Evolutionary conservation across 345 rosid species (phyloP).

Genomic region (Eutrema japonicum): DNA sequence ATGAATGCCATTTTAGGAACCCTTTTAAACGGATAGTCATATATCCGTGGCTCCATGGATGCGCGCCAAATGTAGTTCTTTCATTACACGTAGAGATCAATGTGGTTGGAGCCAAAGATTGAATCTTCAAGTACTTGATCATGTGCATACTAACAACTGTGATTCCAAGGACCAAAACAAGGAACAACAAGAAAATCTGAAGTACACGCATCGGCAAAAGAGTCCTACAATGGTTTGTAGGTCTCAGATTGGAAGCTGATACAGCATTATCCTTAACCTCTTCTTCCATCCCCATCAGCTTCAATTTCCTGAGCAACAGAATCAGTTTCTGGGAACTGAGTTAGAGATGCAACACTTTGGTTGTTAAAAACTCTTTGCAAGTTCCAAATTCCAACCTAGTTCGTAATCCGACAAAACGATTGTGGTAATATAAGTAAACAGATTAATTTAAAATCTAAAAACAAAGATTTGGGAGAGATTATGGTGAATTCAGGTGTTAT

Average conservation of each 20-base stretch:
- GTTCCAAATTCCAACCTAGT: conserved; percentile 22
- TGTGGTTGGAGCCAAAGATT: conserved; percentile 43
- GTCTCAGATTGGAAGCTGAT: conserved; percentile 30
- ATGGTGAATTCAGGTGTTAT: neutral
- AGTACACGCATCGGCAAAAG: conserved; percentile 52
- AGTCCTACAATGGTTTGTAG: conserved; percentile 42
- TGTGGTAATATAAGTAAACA: neutral
- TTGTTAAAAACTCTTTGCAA: neutral
- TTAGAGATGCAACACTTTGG: conserved; percentile 11
- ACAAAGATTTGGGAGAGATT: neutral
- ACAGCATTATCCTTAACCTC: conserved; percentile 43
- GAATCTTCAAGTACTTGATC: conserved; percentile 47
- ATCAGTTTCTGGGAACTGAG: conserved; percentile 1
- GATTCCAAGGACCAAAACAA: conserved; percentile 54
- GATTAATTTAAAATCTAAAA: neutral
- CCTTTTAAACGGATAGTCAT: conserved; percentile 64
- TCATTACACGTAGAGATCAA: conserved; percentile 45
- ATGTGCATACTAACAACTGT: conserved; percentile 56
- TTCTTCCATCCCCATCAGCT: conserved; percentile 51
- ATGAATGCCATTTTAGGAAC: conserved; percentile 89
- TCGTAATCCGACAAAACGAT: conserved; percentile 2
- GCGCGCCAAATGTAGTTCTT: conserved; percentile 63
- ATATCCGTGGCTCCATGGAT: conserved; percentile 58
- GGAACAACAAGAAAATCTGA: conserved; percentile 50
- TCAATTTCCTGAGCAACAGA: conserved; percentile 34